Evolutionary conservation across 805 yeast genomes (phyloP), one percentile per base, ranked within the genome.

Genomic region (Kazachstania bromeliacearum): DNA sequence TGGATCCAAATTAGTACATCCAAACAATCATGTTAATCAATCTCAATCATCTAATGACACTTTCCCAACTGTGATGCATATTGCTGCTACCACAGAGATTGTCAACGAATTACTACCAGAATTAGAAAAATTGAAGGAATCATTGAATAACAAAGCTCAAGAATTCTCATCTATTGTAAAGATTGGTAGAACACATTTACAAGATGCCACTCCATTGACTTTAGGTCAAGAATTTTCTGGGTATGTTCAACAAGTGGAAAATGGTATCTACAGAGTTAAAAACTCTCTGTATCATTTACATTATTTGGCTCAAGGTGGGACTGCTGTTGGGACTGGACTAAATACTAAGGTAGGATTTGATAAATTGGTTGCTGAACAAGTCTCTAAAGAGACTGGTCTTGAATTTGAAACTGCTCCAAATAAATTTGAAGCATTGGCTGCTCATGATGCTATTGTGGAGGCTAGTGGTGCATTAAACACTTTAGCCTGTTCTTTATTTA

Each of bases 11-110:
- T 72, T 66, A 45, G 95, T 92, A 38, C 98, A 92, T 66, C 98
- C 98, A 47, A 92, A 92, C 67, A 97, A 92, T 65, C 97, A 92
- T 67, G 94, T 88, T 55, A 92, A 92, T 73, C 88, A 85, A 85
- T 84, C 96, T 14, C 97, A 92, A 68, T 85, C 95, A n/a, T 85
- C 96, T 32, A 92, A 92, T 63, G 98, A 92, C 67, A 92, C 97
- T 37, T 92, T 92, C 83, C 98, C 98, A 50, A 88, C 98, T 25
- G 98, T 89, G 38, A 92, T 92, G 98, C 98, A 92, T 70, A 89
- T 92, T 65, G 96, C 98, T 39, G 96, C 97, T 14, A 96, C 88
- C 45, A 74, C 82, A 29, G 95, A 89, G 68, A 83, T 89, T 66
- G 67, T 79, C 37, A 55, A 73, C 57, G 68, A 70, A 28, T 72